phyloP scores from a whole-genome alignment of 2,329 filamentous ascomycete genomes.

The Claviceps lovelessii region DNA sequence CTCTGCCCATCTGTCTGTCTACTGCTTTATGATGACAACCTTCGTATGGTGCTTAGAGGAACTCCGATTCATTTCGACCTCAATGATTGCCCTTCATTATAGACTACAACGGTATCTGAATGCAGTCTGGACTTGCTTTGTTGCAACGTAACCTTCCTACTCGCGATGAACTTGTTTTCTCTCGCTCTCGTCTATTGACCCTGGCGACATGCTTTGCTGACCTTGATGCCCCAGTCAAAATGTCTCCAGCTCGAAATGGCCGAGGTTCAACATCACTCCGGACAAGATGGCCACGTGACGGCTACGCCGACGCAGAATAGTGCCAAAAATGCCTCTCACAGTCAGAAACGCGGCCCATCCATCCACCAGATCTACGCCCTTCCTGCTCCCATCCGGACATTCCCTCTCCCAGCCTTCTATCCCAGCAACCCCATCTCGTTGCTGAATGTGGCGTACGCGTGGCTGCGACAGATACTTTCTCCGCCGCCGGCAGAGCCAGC shows the following conservation, averaged over 20 bases:
- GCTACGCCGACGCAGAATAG: conserved; percentile 8
- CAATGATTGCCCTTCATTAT: conserved; percentile 49
- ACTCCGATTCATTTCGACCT: conserved; percentile 39
- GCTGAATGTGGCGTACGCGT: conserved; percentile 63
- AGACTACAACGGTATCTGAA: conserved; percentile 99
- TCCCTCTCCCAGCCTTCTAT: conserved; percentile 76
- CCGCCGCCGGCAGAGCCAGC: conserved; percentile 51
- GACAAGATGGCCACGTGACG: conserved; percentile 7
- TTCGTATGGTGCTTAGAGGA: conserved; percentile 41
- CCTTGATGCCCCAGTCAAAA: conserved; percentile 24
- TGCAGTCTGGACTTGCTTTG: conserved; percentile 21
- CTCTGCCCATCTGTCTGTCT: not conserved
- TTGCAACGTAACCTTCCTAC: not conserved
- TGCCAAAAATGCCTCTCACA: conserved; percentile 10
- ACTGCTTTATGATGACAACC: conserved; percentile 45
- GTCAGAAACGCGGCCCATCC: conserved; percentile 25
- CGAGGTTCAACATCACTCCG: conserved; percentile 20
- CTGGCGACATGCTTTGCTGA: not conserved
- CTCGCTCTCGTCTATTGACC: not conserved
- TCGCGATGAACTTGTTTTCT: not conserved
- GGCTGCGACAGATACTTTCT: conserved; percentile 58
- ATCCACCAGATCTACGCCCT: conserved; percentile 66
- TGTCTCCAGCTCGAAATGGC: conserved; percentile 31
- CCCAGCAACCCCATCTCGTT: conserved; percentile 86
- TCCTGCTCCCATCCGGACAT: conserved; percentile 64